Evolutionary conservation across 768 basidiomycete species (phyloP), one percentile per base, ranked within the genome.

Genomic region (Lyophyllum atratum): DNA sequence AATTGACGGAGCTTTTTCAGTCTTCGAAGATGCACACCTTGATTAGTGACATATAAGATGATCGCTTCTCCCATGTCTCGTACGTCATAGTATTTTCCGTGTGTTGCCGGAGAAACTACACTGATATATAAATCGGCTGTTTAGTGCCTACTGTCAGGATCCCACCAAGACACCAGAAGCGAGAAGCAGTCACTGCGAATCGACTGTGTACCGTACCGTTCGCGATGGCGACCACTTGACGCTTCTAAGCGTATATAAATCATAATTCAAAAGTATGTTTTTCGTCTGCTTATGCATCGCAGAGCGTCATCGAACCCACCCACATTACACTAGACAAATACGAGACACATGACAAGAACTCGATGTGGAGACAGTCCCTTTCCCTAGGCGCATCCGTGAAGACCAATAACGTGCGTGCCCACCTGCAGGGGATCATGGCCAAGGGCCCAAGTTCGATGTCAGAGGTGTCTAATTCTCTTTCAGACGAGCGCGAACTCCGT

Each of bases 191-290:
- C 68, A 85, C 86, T 33, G 95, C 97, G 4, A 98, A 97, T 71
- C 89, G 90, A 2, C 62, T 89, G 59, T 80, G 98, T 52, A 89
- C 87, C 9, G 89, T 52, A 89, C 87, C 9, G 89, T 98, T 48
- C 97, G 96, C 0, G 93, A 94, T 58, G 92, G 97, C n/a, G 97
- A 99, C 68, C 97, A 99, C 70, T 73, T 98, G 37, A 97, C 93
- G 1, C 73, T 99, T 29, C 80, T 98, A 34, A 99, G 98, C 68
- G 93, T 98, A 4, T 98, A 93, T 72, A 97, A 98, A 70, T 86
- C 92, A 63, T 98, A 96, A 72, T 82, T 84, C 63, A 80, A 84
- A 46, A 94, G 93, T 95, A 69, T 56, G 87, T 71, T 2, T 21
- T 29, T 6, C 24, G 4, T 59, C 12, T 55, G 26, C 8, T 14